A percentile compares a stretch with the other conserved stretches of the same genome.
These are phyloP conservation scores for Linderniella brevidens DNA, from an alignment of 257 asterid species.

Conservation along the genomic window DNA sequence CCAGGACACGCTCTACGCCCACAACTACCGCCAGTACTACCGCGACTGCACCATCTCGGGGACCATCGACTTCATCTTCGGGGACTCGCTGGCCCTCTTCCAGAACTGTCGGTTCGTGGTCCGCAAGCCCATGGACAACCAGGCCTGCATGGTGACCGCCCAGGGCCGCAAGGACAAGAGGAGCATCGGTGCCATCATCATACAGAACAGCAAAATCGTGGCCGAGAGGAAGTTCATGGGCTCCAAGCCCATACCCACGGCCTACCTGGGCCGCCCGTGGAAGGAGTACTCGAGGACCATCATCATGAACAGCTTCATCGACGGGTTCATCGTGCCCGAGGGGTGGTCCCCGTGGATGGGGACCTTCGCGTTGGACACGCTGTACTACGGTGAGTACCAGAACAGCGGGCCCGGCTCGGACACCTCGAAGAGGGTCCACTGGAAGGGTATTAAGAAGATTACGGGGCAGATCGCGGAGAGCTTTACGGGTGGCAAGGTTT, in stretches of 20 bases:
- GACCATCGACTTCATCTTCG: constrained; percentile 25
- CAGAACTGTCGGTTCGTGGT: constrained; percentile 38
- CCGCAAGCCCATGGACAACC: constrained; percentile 22
- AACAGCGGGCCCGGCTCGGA: constrained; percentile 31
- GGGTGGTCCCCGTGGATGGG: constrained; percentile 41
- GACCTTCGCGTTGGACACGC: constrained; percentile 13
- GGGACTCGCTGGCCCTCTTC: constrained; percentile 27
- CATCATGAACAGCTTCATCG: constrained; percentile 24
- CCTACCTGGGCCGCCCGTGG: constrained; percentile 47
- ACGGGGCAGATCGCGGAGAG: constrained; percentile 7
- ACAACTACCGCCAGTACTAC: too few species aligned
- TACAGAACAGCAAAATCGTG: constrained; percentile 23
- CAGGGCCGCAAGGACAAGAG: constrained; percentile 26
- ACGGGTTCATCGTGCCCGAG: constrained; percentile 16
- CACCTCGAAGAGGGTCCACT: constrained; percentile 12
- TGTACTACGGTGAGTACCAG: constrained; percentile 22
- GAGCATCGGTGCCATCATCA: constrained; percentile 14
- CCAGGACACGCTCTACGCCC: constrained; percentile 17
- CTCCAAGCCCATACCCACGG: constrained; percentile 8
- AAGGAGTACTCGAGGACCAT: constrained; percentile 35
- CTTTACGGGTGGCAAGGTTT: constrained; percentile 13
- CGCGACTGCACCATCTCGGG: too few species aligned
- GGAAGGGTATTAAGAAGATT: constrained; percentile 22
- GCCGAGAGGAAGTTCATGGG: constrained; percentile 14
- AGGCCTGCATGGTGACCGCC: constrained; percentile 38